These are phyloP conservation scores for Pochonia chlamydosporia DNA, from an alignment of 2,329 filamentous ascomycete genomes.

Conservation along the genomic window DNA sequence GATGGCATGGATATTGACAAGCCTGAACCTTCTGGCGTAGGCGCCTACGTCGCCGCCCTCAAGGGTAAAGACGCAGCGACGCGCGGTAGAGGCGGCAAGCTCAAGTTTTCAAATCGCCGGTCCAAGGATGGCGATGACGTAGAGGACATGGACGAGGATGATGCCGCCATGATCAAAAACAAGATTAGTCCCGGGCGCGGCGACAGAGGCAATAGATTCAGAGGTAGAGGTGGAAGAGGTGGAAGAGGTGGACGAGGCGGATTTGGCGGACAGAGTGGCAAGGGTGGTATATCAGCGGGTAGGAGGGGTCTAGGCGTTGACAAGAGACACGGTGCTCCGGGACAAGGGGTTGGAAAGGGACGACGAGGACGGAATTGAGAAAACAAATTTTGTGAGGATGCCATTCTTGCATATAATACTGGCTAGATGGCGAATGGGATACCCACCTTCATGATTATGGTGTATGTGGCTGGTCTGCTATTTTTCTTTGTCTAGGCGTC, in stretches of 20 bases:
- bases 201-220: constrained; percentile 20
- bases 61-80: constrained; percentile 60
- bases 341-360: constrained; percentile 36
- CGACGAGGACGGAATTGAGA: constrained; percentile 16
- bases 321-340: constrained; percentile 37
- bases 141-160: constrained; percentile 48
- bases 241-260: constrained; percentile 29
- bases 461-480: neutral
- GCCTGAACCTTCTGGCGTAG: constrained; percentile 55
- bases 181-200: constrained; percentile 34
- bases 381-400: neutral
- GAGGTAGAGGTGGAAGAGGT: constrained; percentile 25
- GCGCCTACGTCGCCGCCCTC: constrained; percentile 64
- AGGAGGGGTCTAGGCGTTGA: constrained; percentile 46
- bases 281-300: constrained; percentile 39
- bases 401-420: neutral
- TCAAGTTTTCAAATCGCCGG: constrained; percentile 66
- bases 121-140: constrained; percentile 41
- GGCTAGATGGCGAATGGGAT: neutral
- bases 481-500: neutral
- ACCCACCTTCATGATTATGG: neutral
- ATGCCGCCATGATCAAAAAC: constrained; percentile 47
- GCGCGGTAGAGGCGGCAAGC: constrained; percentile 59
- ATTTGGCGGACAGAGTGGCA: constrained; percentile 38
- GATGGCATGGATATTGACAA: constrained; percentile 61